Base-by-base conservation (phyloP, 176 grass and related monocot species). In the Oryza longistaminata region DNA sequence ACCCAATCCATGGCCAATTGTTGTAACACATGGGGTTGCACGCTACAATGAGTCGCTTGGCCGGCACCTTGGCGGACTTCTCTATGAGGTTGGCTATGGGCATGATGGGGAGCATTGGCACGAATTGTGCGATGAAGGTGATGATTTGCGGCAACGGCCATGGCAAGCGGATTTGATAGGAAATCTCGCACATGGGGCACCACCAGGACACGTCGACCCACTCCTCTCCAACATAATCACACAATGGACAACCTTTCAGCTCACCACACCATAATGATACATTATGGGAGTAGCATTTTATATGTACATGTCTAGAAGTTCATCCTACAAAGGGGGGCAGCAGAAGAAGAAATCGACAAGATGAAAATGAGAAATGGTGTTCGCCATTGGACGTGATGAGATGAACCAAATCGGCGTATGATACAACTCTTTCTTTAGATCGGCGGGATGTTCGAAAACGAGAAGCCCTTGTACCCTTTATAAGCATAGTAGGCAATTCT, bases 391-490 rank as follows among this genome's bases (percentile, higher is more conserved):
- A 75, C 64, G 1, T 27, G 8, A 37, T 5, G 43, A 12, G 34
- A 35, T 35, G 34, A 35, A 6, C 35, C 13, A 50, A 7, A 45
- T 46, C 5, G 12, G 73, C 45, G 14, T 76, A 29, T 14, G 15
- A 64, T 35, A 35, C 26, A 66, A 19, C 46, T 21, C 60, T 33
- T 52, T 26, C n/a, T 74, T 95, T 85, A 98, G 37, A 93, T 94
- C 0, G 91, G 88, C 7, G 93, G 91, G 69, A 98, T 95, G 85
- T 95, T 98, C 45, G 91, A 94, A 79, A 98, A 98, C 5, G 95
- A 90, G 85, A 98, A 98, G 49, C 96, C 96, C 83, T 92, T 92
- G 83, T 95, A 98, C 16, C 96, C 96, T 82, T 91, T 98, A 37
- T 92, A 98, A 25, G 96, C 93, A 21, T 96, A 95, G 85, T 98